Evolutionary conservation across 2,329 filamentous ascomycete species (phyloP), one percentile per base, ranked within the genome.

Genomic region (Corynespora cassiicola): DNA sequence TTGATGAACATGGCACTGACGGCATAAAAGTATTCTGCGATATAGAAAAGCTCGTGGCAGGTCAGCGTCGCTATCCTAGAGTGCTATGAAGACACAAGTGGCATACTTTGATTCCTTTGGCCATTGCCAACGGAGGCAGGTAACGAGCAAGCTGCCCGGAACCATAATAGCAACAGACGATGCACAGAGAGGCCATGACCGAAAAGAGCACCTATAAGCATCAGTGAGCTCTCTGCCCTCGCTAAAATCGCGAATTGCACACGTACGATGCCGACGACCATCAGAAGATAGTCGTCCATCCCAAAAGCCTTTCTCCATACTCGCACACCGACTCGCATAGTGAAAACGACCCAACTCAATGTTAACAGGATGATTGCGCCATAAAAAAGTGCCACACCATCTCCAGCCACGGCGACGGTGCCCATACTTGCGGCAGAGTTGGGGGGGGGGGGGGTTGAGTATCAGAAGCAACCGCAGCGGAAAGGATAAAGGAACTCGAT

Each of bases 1-100:
- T 55, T 55, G 28, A 55, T 49, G 31, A 46, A 45, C 31, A 50
- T 52, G 14, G 52, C 47, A 16, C 52, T 33, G 31, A 43, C 39
- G n/a, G 45, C 45, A 25, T 55, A 55, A 24, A 55, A 55, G 26
- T 54, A 55, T 14, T 55, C 52, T 11, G 52, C 52, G 20, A 55
- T 38, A 19, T 54, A 55, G 10, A 55, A 55, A 8, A 39, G 34
- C 52, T 55, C 7, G 5, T 12, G 3, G 2, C 2, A 4, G 9
- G 47, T 26, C 40, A 25, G 11, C 5, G 24, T 25, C 8, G 20
- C 6, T 16, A 6, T 29, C 4, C 7, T 1, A 18, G 5, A 11
- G 10, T 3, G 10, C 7, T 6, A 5, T 7, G 7, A n/a, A 9
- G 5, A 29, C n/a, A 12, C 5, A 19, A 6, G 18, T 3, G 15